These are phyloP conservation scores for Lasiosphaeria miniovina DNA, from an alignment of 495 filamentous ascomycete species.

Conservation along the genomic window DNA sequence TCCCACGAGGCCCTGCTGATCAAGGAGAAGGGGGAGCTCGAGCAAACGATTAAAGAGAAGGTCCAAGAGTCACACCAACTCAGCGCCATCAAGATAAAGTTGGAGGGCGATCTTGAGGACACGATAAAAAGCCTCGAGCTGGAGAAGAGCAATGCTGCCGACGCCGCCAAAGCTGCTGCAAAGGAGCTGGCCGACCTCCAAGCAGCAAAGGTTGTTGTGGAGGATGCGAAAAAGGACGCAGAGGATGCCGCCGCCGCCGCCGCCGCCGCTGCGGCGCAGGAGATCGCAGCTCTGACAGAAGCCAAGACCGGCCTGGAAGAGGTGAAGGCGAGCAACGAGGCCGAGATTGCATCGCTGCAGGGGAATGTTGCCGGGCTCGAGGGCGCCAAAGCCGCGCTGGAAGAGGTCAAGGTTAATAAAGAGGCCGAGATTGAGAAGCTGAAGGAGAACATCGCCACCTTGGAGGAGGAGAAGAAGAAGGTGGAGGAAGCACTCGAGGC, in stretches of 20 bases:
- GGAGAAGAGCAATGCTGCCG: constrained; percentile 15
- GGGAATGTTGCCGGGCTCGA: constrained; percentile 16
- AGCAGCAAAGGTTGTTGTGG: constrained; percentile 24
- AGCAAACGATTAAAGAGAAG: constrained; percentile 27
- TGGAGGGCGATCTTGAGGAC: constrained; percentile 29
- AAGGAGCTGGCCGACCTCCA: constrained; percentile 16
- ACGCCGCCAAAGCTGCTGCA: constrained; percentile 18
- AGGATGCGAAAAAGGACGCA: constrained; percentile 24
- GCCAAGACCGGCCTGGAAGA: constrained; percentile 22
- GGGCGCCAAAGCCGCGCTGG: constrained; percentile 18
- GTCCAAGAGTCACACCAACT: constrained; percentile 31
- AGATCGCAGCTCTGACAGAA: constrained; percentile 25
- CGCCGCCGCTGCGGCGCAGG: constrained; percentile 22
- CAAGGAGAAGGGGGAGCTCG: constrained; percentile 30
- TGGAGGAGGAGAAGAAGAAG: constrained; percentile 26
- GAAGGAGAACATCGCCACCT: constrained; percentile 19
- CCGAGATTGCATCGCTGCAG: constrained; percentile 13
- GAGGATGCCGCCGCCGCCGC: constrained; percentile 30
- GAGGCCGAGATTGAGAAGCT: constrained; percentile 28
- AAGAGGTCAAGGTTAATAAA: constrained; percentile 25
- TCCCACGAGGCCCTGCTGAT: constrained; percentile 23
- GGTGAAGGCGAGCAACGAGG: constrained; percentile 16
- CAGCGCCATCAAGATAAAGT: constrained; percentile 18
- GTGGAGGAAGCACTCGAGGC: constrained; percentile 28
- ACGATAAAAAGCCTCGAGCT: constrained; percentile 20